Base-by-base conservation (phyloP, 495 filamentous ascomycete genomes). In the Penicillium longicatenatum region DNA sequence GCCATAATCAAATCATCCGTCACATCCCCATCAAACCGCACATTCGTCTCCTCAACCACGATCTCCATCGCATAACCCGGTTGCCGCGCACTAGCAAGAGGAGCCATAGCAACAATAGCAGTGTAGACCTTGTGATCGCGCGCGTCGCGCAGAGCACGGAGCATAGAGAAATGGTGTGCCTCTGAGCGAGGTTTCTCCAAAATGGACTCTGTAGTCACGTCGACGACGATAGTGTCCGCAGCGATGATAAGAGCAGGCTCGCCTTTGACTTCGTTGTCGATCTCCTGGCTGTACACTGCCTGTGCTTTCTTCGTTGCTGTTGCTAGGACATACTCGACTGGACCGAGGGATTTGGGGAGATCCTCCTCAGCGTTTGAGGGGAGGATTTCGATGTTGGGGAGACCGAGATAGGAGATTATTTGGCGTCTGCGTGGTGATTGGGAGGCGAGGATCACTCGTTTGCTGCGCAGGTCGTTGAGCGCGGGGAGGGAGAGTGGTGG, bases 181-280 rank as follows among this genome's bases (percentile, higher is more conserved):
- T 93, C 88, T 22, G 73, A 86, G 37, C 84, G 72, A 26, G 94
- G 94, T 73, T 98, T 98, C 82, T 98, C 94, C 22, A 98, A 77
- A 37, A 98, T 89, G 53, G 79, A 67, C 0, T 92, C 94, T 1
- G 73, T 64, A 0, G 50, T 21, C 0, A 61, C 52, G 30, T 87
- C 87, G 9, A 93, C 90, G 61, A 98, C 89, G 26, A 98, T 78
- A 2, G 94, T 98, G 67, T 98, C 94, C 1, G 94, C 94, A 2
- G 92, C 90, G 24, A 98, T 82, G 37, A 98, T 89, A 0, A 98
- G 77, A 10, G 82, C 89, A 0, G 92, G 93, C 59, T 97, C 94
- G 50, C 83, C 83, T 52, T 73, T 74, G 17, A 60, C 64, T 19
- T 75, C 67, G 54, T 86, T 85, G 55, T 86, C 71, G 48, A 92